These are phyloP conservation scores for Fraxinus greggii DNA, from an alignment of 305 asterid species.

Conservation along the genomic window DNA sequence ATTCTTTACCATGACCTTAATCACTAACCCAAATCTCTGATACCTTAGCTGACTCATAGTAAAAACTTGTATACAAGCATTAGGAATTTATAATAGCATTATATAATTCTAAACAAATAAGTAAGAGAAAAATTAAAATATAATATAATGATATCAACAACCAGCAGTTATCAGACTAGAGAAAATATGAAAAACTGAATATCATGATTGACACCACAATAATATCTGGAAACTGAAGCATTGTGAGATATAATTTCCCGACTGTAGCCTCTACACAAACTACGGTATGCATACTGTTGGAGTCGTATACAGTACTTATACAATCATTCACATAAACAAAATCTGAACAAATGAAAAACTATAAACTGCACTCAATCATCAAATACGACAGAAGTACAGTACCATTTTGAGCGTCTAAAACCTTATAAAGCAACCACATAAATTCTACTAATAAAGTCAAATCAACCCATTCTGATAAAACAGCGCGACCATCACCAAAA, in stretches of 20 bases:
- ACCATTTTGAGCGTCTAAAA: not conserved
- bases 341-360: not conserved
- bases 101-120: constrained; percentile 14
- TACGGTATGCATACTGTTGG: not conserved
- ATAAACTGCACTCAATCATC: constrained; percentile 10
- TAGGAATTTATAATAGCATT: not conserved
- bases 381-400: constrained; percentile 12
- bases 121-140: constrained; percentile 11
- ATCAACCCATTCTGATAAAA: constrained; percentile 16
- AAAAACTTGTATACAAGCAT: not conserved
- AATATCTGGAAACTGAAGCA: constrained; percentile 10
- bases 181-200: not conserved
- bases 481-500: constrained; percentile 15
- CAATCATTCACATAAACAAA: constrained; percentile 5
- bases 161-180: constrained; percentile 10
- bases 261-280: constrained; percentile 11
- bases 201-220: not conserved
- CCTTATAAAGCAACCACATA: not conserved
- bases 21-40: constrained; percentile 1
- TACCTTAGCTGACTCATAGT: not conserved
- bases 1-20: not conserved
- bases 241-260: constrained; percentile 5
- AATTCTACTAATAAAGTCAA: not conserved
- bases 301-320: constrained; percentile 4
- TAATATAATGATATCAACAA: constrained; percentile 11